These are phyloP conservation scores for Eucalyptus sp. DNA, from an alignment of 345 rosid species.

Conservation along the genomic window DNA sequence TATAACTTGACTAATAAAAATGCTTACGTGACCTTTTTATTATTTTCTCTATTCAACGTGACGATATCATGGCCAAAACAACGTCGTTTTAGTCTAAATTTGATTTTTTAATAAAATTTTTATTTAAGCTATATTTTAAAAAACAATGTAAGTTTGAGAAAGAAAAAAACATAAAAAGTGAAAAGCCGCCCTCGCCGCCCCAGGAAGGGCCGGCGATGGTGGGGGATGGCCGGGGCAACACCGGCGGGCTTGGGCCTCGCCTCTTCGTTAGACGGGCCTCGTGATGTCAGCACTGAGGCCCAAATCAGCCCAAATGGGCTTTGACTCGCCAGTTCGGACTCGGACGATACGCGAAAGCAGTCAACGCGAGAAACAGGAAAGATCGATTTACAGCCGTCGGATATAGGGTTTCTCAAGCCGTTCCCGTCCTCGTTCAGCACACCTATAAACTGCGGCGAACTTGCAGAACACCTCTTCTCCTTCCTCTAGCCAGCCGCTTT, in stretches of 20 bases:
- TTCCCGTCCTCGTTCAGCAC: background rate
- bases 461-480: fast-evolving
- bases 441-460: background rate
- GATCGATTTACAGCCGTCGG: background rate
- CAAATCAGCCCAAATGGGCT: background rate
- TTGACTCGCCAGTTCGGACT: background rate
- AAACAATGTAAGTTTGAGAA: background rate
- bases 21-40: no score
- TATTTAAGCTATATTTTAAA: no score
- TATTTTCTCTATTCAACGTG: no score
- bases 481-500: background rate
- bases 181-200: background rate
- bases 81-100: no score
- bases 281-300: background rate
- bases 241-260: background rate
- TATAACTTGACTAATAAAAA: no score
- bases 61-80: background rate
- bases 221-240: background rate
- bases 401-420: background rate
- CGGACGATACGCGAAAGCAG: background rate
- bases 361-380: background rate
- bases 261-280: background rate
- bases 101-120: no score
- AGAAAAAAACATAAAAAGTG: background rate
- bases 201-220: background rate